These are phyloP conservation scores for Pouteria glomerata DNA, from an alignment of 148 eudicot genomes.

Conservation along the genomic window DNA sequence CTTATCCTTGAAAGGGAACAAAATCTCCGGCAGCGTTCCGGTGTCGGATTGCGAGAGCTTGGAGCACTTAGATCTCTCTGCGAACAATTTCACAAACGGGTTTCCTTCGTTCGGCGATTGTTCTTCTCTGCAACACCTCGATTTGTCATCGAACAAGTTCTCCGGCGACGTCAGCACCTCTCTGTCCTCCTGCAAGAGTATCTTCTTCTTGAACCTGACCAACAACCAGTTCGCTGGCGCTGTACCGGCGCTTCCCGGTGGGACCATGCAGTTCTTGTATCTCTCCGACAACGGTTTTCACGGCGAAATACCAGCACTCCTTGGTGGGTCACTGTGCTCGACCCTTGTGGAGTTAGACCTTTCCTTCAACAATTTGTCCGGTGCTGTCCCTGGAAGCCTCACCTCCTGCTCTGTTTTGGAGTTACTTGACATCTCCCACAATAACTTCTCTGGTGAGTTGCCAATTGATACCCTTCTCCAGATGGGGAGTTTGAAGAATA, in stretches of 20 bases:
- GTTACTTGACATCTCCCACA: constrained; percentile 51
- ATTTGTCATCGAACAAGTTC: constrained; percentile 67
- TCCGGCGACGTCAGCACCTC: constrained; percentile 34
- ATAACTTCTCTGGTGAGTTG: constrained; percentile 75
- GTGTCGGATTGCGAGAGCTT: constrained; percentile 39
- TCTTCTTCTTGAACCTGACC: constrained; percentile 56
- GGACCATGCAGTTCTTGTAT: constrained; percentile 36
- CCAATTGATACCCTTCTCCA: constrained; percentile 54
- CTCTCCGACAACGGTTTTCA: constrained; percentile 38
- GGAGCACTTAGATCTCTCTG: constrained; percentile 54
- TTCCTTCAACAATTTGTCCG: constrained; percentile 58
- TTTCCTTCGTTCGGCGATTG: constrained; percentile 44
- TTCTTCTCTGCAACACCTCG: constrained; percentile 42
- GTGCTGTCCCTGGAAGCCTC: constrained; percentile 59
- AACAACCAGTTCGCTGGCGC: constrained; percentile 37
- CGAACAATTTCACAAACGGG: constrained; percentile 50
- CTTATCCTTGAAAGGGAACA: constrained; percentile 56
- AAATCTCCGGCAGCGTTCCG: constrained; percentile 40
- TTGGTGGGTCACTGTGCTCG: constrained; percentile 43
- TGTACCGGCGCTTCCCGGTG: constrained; percentile 34
- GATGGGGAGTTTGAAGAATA: constrained; percentile 39
- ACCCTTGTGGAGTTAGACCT: constrained; percentile 54
- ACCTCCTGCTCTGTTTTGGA: constrained; percentile 48
- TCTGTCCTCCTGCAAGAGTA: constrained; percentile 31
- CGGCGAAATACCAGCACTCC: constrained; percentile 32